Base-by-base conservation (phyloP, 2,329 filamentous ascomycete genomes). In the Pestalotiopsis sp. region DNA sequence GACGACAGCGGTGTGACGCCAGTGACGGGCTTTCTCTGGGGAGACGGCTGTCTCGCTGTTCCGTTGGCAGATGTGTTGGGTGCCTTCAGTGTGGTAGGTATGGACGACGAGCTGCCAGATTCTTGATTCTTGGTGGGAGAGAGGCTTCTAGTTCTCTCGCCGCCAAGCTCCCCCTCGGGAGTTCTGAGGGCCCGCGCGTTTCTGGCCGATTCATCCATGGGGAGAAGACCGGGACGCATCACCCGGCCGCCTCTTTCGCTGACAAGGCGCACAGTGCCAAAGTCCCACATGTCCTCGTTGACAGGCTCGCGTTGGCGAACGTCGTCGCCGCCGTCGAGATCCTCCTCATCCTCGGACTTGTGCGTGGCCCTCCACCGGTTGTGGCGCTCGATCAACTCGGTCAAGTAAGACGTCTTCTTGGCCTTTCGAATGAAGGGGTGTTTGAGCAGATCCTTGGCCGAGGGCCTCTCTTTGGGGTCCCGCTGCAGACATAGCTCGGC, bases 371-470 rank as follows among this genome's bases (percentile, higher is more conserved):
- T 90, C 94, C 95, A 99, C 71, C 95, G 89, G 77, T 92, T 92
- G 76, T 97, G 90, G 66, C 96, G 88, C 79, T 98, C 94, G 76
- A 99, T 98, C 68, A 99, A 84, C 81, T 99, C 96, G 1, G 96
- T 98, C 57, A 99, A 84, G 78, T 97, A 98, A n/a, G 92, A 96
- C 0, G 95, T 97, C 82, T 95, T 96, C 83, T 97, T 98, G 17
- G 95, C 96, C 75, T 91, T 91, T 73, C 93, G 90, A 70, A 99
- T 91, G 80, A 98, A 99, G 0, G 94, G 91, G 78, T 98, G 95
- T 75, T 93, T 93, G 59, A 98, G 84, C 67, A 99, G 83, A 61
- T 98, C 95, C 76, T 89, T 94, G 0, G 96, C 95, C 2, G 92
- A 92, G 0, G 95, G 95, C 69, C 96, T 86, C 76, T 98, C 94